Evolutionary conservation across 2,329 filamentous ascomycete genomes (phyloP), one percentile per base, ranked within the genome.

Genomic region (Paraphaeosphaeria minitans): DNA sequence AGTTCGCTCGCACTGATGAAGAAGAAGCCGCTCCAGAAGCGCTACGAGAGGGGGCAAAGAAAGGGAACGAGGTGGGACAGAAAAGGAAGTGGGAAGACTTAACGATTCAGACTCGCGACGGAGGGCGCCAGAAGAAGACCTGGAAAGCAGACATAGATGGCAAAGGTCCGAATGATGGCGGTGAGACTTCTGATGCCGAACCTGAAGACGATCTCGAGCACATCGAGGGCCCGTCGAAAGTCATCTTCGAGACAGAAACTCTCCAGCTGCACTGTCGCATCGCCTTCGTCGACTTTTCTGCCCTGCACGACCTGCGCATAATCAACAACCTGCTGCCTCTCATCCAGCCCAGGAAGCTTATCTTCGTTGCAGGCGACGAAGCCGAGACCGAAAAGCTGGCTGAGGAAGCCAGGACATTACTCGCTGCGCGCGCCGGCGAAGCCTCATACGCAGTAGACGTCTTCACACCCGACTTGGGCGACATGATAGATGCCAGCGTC

Each of bases 251-350:
- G 12, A 85, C 83, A 0, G 84, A 89, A 50, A 85, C 80, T 1
- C 75, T 98, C 27, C 81, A 83, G 12, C 82, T 94, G 57, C 88
- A 91, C 63, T 82, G 95, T 52, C 87, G 89, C 48, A 87, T 99
- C 64, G 90, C 91, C 2, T 95, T 91, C 75, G 88, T 99, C 54
- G 95, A 99, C 77, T 97, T 96, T 72, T 89, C 90, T 53, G 95
- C 94, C 24, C 80, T 98, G 24, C 94, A 98, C 76, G 95, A 98
- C 74, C 93, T 93, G 75, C 90, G 94, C 66, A 96, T 92, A 75
- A 81, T 99, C 50, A 92, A 94, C 77, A 97, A 97, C 89, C 80
- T 99, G 55, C 92, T 99, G 51, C 95, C 95, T 0, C 85, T 98
- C 6, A 96, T 99, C 65, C 89, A 93, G 70, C 95, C 95, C 6